phyloP scores from a whole-genome alignment of 306 rosid species.

The Arachis stenosperma region DNA sequence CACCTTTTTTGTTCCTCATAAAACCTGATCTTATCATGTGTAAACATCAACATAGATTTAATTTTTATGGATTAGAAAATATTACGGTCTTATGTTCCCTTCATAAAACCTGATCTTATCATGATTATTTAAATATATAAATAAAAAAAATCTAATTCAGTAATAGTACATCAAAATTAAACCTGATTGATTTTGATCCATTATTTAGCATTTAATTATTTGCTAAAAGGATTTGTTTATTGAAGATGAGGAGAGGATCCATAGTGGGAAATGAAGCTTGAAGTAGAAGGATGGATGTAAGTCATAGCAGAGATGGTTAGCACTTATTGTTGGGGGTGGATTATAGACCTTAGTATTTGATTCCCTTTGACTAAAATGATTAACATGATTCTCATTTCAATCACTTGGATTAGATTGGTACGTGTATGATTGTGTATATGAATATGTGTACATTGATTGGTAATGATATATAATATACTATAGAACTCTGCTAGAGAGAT shows the following conservation, averaged over 20 bases:
- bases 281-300: conserved; percentile 30
- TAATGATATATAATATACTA: neutral
- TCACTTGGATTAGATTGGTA: neutral
- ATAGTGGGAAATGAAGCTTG: conserved; percentile 38
- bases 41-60: too few relatives aligned
- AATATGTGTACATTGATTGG: neutral
- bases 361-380: conserved; percentile 31
- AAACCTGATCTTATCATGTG: too few relatives aligned
- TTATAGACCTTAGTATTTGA: conserved; percentile 18
- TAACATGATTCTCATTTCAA: conserved; percentile 30
- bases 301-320: neutral
- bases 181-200: conserved; percentile 25
- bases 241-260: conserved; percentile 18
- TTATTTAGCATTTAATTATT: conserved; percentile 20
- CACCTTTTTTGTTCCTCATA: too few relatives aligned
- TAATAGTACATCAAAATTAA: neutral
- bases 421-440: neutral
- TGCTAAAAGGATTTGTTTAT: conserved; percentile 1
- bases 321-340: conserved; percentile 6
- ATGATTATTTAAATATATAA: too few relatives aligned
- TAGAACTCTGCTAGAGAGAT: too few relatives aligned
- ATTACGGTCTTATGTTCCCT: too few relatives aligned
- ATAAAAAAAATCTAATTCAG: too few relatives aligned
- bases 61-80: too few relatives aligned
- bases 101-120: too few relatives aligned